phyloP scores from a whole-genome alignment of 129 eudicot genomes.

The Sambucus nigra region DNA sequence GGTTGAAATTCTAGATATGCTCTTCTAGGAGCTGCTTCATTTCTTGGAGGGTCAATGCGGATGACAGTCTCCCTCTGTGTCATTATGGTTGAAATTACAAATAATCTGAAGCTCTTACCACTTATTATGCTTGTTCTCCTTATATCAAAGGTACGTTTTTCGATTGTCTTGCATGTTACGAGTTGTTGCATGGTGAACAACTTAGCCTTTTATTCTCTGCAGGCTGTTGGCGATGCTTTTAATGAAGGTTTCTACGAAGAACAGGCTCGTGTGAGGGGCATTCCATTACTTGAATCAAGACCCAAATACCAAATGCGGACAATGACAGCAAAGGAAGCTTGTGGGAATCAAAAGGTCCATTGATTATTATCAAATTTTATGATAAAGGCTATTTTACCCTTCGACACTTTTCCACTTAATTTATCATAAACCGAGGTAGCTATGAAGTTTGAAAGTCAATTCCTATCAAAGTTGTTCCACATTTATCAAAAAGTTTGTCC shows the following conservation, averaged over 20 bases:
- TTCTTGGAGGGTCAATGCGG: conserved; percentile 97
- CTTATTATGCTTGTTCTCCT: conserved; percentile 99
- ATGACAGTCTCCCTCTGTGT: conserved; percentile 98
- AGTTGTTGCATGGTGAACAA: background rate
- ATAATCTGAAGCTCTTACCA: conserved; percentile 83
- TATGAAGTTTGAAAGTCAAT: background rate
- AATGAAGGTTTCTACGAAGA: conserved; percentile 96
- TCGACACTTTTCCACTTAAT: background rate
- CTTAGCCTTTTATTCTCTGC: conserved; percentile 12
- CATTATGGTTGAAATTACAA: conserved; percentile 94
- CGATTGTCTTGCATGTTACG: background rate
- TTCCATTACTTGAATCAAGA: conserved; percentile 90
- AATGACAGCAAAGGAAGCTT: conserved; percentile 91
- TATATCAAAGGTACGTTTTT: conserved; percentile 68
- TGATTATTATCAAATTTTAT: too few relatives aligned
- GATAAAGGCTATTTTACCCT: background rate
- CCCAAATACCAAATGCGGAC: conserved; percentile 89
- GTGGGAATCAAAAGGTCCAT: conserved; percentile 71
- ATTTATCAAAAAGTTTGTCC: too few relatives aligned
- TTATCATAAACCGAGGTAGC: background rate
- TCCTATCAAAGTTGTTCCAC: too few relatives aligned
- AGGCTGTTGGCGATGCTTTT: conserved; percentile 99
- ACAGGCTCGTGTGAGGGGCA: conserved; percentile 84
- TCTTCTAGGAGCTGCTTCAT: conserved; percentile 96
- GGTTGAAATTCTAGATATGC: conserved; percentile 58